Percentiles rank a stretch among this genome's conserved stretches.
These are phyloP conservation scores for Diaporthe eres DNA, from an alignment of 2,329 filamentous ascomycete genomes.

Conservation along the genomic window DNA sequence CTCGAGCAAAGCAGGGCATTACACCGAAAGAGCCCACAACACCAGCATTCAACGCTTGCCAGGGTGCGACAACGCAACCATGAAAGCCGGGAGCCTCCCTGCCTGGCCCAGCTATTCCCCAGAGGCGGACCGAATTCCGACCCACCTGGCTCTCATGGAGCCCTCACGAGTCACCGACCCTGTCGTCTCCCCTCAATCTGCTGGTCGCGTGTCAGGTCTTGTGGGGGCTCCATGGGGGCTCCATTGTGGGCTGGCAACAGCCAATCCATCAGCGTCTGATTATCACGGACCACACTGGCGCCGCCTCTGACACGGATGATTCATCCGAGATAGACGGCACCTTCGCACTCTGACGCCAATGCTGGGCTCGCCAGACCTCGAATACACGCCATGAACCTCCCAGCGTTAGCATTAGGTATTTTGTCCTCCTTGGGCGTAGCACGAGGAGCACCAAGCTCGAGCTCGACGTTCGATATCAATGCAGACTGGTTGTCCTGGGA, in stretches of 20 bases:
- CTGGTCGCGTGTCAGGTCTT: conserved; percentile 8
- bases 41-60: conserved; percentile 4
- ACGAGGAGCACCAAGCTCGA: conserved; percentile 26
- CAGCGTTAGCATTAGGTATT: conserved; percentile 9
- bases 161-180: conserved; percentile 30
- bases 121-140: not conserved
- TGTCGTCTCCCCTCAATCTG: conserved; percentile 10
- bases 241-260: not conserved
- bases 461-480: conserved; percentile 36
- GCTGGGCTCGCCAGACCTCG: not conserved
- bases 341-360: not conserved
- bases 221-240: conserved; percentile 4
- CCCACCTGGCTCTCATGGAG: not conserved
- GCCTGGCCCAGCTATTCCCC: not conserved
- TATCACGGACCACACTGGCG: conserved; percentile 4
- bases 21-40: conserved; percentile 24
- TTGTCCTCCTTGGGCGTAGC: conserved; percentile 22
- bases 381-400: conserved; percentile 23
- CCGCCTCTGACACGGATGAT: not conserved
- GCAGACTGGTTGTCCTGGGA: conserved; percentile 41
- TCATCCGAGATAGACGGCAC: conserved; percentile 8
- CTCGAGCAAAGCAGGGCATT: conserved; percentile 19
- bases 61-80: not conserved
- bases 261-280: not conserved
- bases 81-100: not conserved